These are phyloP conservation scores for Ceratobasidium sp. DNA, from an alignment of 1,284 basidiomycete species.

Conservation along the genomic window DNA sequence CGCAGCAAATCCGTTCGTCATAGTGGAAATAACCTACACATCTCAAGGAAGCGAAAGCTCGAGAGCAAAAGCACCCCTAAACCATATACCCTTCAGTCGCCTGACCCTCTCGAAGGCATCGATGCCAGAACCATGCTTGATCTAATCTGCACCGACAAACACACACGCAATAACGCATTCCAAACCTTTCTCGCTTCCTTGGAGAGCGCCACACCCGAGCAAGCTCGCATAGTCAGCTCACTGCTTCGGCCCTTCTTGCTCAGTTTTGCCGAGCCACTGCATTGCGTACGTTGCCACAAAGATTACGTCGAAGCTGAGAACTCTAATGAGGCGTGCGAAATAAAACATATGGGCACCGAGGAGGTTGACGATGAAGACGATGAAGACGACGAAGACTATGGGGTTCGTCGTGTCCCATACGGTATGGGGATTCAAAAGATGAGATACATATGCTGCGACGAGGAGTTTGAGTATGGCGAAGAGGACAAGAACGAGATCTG, in stretches of 20 bases:
- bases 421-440: background rate
- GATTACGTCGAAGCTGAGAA: background rate
- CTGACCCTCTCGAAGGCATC: no score
- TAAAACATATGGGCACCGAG: background rate
- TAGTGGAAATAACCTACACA: no score
- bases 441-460: slow-evolving; percentile 3
- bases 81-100: no score
- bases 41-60: no score
- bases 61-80: no score
- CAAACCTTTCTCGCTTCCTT: background rate
- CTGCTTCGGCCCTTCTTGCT: background rate
- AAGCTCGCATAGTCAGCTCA: background rate
- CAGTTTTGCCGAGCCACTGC: background rate
- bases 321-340: background rate
- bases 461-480: background rate
- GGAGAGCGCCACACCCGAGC: background rate
- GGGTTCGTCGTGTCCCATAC: no score
- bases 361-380: no score
- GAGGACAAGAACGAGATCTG: background rate
- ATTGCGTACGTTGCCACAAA: background rate
- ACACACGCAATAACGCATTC: no score
- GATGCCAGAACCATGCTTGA: no score
- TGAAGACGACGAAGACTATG: no score
- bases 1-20: no score
- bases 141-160: no score